Conservation (phyloP, 805 yeast species). For the Pachysolen tannophilus region DNA sequence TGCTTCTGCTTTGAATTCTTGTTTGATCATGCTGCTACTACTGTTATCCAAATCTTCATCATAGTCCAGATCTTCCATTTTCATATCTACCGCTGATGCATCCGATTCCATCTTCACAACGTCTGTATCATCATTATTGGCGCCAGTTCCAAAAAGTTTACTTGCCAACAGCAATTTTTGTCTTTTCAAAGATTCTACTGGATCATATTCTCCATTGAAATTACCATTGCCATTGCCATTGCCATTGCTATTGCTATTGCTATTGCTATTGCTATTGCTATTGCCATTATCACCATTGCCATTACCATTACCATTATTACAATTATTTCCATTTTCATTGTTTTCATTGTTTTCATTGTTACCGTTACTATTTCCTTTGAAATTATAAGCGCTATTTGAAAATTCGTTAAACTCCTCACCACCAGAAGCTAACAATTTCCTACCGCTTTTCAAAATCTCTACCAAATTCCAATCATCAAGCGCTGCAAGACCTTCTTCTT, state of each 20-base stretch:
- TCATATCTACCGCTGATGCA: too few species aligned
- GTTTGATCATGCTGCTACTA: slow-evolving; percentile 12
- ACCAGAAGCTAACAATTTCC: slow-evolving; percentile 56
- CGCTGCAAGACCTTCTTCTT: slow-evolving; percentile 36
- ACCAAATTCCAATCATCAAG: slow-evolving; percentile 44
- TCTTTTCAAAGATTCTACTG: slow-evolving; percentile 39
- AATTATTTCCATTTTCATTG: too few species aligned
- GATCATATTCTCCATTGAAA: slow-evolving; percentile 25
- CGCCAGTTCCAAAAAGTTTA: too few species aligned
- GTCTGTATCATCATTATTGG: slow-evolving; percentile 9
- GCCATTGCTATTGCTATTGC: too few species aligned
- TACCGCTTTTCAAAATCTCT: slow-evolving; percentile 42
- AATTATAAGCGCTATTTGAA: slow-evolving; percentile 9
- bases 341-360: too few species aligned
- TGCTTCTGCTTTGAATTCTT: slow-evolving; percentile 12
- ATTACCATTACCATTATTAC: too few species aligned
- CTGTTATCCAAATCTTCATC: slow-evolving; percentile 2
- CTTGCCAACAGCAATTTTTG: slow-evolving; percentile 29
- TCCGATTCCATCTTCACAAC: too few species aligned
- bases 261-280: too few species aligned
- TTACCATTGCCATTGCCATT: slow-evolving; percentile 31
- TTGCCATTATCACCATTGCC: too few species aligned
- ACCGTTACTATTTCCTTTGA: too few species aligned
- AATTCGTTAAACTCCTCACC: slow-evolving; percentile 30
- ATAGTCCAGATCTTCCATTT: too few species aligned